Evolutionary conservation across 495 filamentous ascomycete species (phyloP), one percentile per base, ranked within the genome.

Genomic region (Aspergillus coremiiformis): DNA sequence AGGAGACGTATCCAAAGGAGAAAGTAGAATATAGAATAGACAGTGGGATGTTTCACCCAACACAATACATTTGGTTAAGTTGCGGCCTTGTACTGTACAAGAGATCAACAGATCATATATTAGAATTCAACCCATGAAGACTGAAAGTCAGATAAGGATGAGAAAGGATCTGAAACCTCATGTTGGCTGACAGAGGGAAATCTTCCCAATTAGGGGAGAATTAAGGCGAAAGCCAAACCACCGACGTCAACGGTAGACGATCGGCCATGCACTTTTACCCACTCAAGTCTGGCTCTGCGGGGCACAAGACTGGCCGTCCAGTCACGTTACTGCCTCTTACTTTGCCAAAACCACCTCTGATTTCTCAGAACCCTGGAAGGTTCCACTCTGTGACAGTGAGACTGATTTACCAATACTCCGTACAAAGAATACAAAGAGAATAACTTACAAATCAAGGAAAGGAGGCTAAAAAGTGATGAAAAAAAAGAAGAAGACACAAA

Each of bases 221-320:
- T 20, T 11, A 41, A 20, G 9, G 37, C 19, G 4, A 20, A 21
- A 17, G 17, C 17, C 32, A 47, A 30, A 30, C 45, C 45, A 48
- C 45, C 45, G 45, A 48, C 45, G 45, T 48, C 45, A 50, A 50
- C 35, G 21, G 35, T n/a, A 41, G 37, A 21, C 20, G 42, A 44
- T 44, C 42, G 42, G 17, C 37, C 37, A 41, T 21, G 37, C 37
- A 10, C n/a, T 41, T 20, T 41, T 17, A 17, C 21, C 37, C 17
- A 41, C 37, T 41, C 20, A 17, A 17, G 37, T 15, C 42, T 8
- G 42, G 32, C 21, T 15, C 22, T 41, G 37, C 14, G 37, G 37
- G 37, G 29, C 26, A 47, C 9, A 12, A 35, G 32, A 12, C 32
- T 14, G 32, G 33, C n/a, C 19, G 20, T 11, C 32, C 32, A 35